Evolutionary conservation across 805 yeast species (phyloP), one percentile per base, ranked within the genome.

Genomic region (Lachancea kluyveri): DNA sequence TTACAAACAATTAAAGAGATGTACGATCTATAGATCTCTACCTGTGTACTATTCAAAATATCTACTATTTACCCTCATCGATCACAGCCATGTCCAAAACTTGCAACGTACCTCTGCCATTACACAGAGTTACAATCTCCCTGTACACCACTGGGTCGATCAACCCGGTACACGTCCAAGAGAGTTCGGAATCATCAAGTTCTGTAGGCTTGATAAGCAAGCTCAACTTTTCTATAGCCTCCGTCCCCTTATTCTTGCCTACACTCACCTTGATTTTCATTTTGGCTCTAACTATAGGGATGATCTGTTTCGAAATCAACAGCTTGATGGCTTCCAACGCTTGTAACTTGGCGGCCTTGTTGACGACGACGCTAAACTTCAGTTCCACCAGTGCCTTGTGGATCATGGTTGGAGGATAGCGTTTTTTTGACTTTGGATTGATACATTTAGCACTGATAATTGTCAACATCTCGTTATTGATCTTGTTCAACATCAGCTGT

Each of bases 371-470:
- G 53, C 86, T 87, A 57, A 82, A 85, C 42, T 86, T 88, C 31
- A 87, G 57, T 46, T 81, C 84, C 24, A 69, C 67, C 34, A 92
- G 63, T 0, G 88, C 84, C 60, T 92, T 92, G 41, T 84, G 92
- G 37, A 92, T 82, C 80, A 92, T 88, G 1, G 94, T 74, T 8
- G 95, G 92, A 0, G 98, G 95, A 50, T 92, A 92, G 50, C 96
- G 77, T 52, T 88, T 85, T 52, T 81, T 81, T 3, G 90, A 77
- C 34, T 70, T 74, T 4, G 98, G 97, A 45, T 92, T 92, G 28
- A 92, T 79, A 53, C 96, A 88, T 56, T 86, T 87, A 4, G 94
- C 79, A 11, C 94, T 81, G 18, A 92, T 77, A 26, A 86, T 76
- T 30, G 79, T 85, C 20, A 92, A 62, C 40, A 87, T 79, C 49